Evolutionary conservation across 176 grass and related monocot genomes (phyloP).

Genomic region (Dendrocalamus sinicus): DNA sequence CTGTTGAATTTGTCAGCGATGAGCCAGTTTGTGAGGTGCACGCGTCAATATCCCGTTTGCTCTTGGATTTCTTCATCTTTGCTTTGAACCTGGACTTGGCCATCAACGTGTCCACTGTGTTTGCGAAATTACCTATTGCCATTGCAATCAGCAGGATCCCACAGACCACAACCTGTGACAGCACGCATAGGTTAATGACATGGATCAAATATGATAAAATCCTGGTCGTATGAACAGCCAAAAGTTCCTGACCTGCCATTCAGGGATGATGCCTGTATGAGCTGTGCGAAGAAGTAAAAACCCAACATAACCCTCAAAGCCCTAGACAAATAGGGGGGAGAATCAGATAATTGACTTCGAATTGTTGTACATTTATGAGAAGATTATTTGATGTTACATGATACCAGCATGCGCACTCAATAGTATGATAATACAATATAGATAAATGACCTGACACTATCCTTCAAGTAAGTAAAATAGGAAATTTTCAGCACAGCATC

Average conservation of each 20-base stretch:
- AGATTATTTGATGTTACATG: constrained; percentile 2
- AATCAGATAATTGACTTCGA: neutral
- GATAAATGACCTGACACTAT: constrained; percentile 11
- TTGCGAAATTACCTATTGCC: constrained; percentile 87
- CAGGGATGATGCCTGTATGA: constrained; percentile 60
- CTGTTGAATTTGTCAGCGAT: constrained; percentile 27
- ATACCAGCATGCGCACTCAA: constrained; percentile 16
- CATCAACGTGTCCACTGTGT: constrained; percentile 88
- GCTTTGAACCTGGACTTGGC: constrained; percentile 80
- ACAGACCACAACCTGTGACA: constrained; percentile 72
- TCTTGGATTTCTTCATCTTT: constrained; percentile 84
- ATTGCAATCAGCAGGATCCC: constrained; percentile 87
- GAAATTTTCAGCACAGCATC: constrained; percentile 16
- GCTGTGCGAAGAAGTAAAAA: constrained; percentile 81
- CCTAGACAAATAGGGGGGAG: constrained; percentile 48
- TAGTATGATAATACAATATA: neutral
- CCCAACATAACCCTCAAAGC: constrained; percentile 89
- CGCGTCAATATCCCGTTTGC: constrained; percentile 59
- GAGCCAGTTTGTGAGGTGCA: constrained; percentile 48
- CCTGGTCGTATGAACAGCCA: constrained; percentile 1
- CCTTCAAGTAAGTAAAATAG: neutral
- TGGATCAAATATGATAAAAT: constrained; percentile 13
- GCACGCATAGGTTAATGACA: constrained; percentile 33
- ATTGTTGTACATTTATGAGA: neutral
- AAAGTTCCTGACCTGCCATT: constrained; percentile 84